These are phyloP conservation scores for Vigna unguiculata DNA, from an alignment of 306 rosid genomes.

Conservation along the genomic window DNA sequence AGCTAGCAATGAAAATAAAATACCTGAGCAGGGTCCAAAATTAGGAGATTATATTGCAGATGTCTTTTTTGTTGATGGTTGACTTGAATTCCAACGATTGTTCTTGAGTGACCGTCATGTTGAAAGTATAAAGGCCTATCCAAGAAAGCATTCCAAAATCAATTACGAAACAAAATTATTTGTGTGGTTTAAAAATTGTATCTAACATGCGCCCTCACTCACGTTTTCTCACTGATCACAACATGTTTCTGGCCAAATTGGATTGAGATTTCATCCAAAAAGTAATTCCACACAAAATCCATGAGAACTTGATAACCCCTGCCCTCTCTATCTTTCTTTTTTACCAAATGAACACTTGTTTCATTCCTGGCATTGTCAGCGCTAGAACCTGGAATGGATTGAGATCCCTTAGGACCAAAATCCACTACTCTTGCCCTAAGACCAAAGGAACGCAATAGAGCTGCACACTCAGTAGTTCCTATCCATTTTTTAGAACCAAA, in stretches of 20 bases:
- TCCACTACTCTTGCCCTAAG: slow-evolving; percentile 76
- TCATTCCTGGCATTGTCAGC: slow-evolving; percentile 40
- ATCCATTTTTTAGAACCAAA: slow-evolving; percentile 75
- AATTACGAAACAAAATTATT: slow-evolving; percentile 37
- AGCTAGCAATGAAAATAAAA: slow-evolving; percentile 38
- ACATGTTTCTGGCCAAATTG: slow-evolving; percentile 51
- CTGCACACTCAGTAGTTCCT: slow-evolving; percentile 85
- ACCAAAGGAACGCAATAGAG: slow-evolving; percentile 80
- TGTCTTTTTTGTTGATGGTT: slow-evolving; percentile 51
- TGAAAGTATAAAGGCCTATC: slow-evolving; percentile 86
- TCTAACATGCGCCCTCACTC: slow-evolving; percentile 42
- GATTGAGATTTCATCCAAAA: slow-evolving; percentile 56
- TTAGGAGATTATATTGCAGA: slow-evolving; percentile 64
- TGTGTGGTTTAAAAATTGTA: not conserved
- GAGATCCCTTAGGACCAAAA: slow-evolving; percentile 81
- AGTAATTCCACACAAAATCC: slow-evolving; percentile 90
- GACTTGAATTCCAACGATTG: slow-evolving; percentile 81
- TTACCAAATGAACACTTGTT: slow-evolving; percentile 32
- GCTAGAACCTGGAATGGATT: slow-evolving; percentile 64
- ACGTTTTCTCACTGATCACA: slow-evolving; percentile 67
- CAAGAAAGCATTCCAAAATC: slow-evolving; percentile 45
- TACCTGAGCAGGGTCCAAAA: slow-evolving; percentile 86
- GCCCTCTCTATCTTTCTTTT: slow-evolving; percentile 35
- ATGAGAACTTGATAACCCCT: slow-evolving; percentile 71
- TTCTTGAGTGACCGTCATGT: slow-evolving; percentile 92